Base-by-base conservation (phyloP, 164 flowering plant species). In the Stephania cephalantha region DNA sequence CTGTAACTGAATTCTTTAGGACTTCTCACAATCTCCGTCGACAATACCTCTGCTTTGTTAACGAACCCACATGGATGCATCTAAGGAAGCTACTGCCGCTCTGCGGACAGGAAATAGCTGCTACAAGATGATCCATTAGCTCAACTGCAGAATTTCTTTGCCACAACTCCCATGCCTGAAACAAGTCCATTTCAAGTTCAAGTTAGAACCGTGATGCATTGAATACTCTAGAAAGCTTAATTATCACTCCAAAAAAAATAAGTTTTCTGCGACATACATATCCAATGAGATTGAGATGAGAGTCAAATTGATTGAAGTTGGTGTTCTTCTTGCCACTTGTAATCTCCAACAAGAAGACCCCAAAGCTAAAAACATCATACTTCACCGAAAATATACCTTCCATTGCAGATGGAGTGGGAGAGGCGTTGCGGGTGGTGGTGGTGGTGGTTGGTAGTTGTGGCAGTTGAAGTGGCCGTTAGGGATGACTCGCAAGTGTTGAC, bases 1-100 rank as follows among this genome's bases (percentile, higher is more conserved):
- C 73, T 88, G 78, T 96, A 94, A 46, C 80, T 86, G 73, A 94
- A 96, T 71, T 91, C 94, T 71, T 84, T 90, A 0, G 98, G 97
- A 80, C 77, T 84, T 83, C 81, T 87, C 83, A 95, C 83, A 44
- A 89, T 74, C 12, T 90, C 94, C 3, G 87, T 79, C 0, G 88
- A 85, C 13, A 85, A 25, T 25, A 25, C 75, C 45, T 84, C 88
- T 0, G 88, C 31, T 74, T 84, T 81, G 69, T 81, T 87, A 46
- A 74, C 69, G 0, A 52, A 71, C 25, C 25, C 25, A 25, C 25
- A 25, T 25, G 25, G 25, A 25, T 25, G 25, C 25, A 25, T 25
- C 25, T 25, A 25, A 0, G 25, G 25, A 25, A 25, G 25, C 25
- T 17, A 25, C 45, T 2, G 20, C 2, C 20, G 15, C 46, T 25